phyloP scores from a whole-genome alignment of 257 asterid species.

The Voacanga thouarsii region DNA sequence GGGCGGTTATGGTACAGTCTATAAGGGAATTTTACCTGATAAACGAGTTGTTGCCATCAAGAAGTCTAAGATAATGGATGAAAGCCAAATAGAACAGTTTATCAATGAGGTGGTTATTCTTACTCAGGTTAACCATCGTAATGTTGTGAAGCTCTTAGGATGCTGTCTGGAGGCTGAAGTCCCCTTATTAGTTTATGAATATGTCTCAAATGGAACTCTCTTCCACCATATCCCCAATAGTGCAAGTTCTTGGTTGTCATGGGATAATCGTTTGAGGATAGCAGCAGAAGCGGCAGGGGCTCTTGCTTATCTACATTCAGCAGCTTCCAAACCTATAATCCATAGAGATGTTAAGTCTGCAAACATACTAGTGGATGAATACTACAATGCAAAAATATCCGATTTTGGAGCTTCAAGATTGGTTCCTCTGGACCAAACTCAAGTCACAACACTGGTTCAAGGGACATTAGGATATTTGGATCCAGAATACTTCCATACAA shows the following conservation, averaged over 20 bases:
- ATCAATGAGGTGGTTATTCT: constrained; percentile 77
- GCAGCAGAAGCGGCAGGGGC: constrained; percentile 71
- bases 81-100: constrained; percentile 61
- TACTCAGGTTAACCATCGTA: constrained; percentile 68
- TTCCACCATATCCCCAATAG: constrained; percentile 48
- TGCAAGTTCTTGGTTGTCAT: constrained; percentile 44
- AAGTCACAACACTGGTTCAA: constrained; percentile 68
- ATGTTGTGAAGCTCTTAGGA: constrained; percentile 69
- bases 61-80: constrained; percentile 55
- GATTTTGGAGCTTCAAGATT: constrained; percentile 84
- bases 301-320: constrained; percentile 68
- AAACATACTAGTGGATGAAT: constrained; percentile 57
- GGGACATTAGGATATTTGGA: constrained; percentile 81
- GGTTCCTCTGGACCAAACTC: constrained; percentile 57
- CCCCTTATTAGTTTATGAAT: constrained; percentile 67
- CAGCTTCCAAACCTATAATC: constrained; percentile 56
- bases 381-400: constrained; percentile 56
- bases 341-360: constrained; percentile 81
- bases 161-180: constrained; percentile 78
- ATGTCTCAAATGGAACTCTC: constrained; percentile 60
- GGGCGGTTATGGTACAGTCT: constrained; percentile 77
- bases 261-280: constrained; percentile 62
- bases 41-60: constrained; percentile 61
- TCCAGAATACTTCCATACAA: constrained; percentile 69
- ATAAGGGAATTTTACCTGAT: constrained; percentile 56